Evolutionary conservation across 192 early-diverging fungal species (phyloP).

Genomic region (Gorgonomyces haynaldii): DNA sequence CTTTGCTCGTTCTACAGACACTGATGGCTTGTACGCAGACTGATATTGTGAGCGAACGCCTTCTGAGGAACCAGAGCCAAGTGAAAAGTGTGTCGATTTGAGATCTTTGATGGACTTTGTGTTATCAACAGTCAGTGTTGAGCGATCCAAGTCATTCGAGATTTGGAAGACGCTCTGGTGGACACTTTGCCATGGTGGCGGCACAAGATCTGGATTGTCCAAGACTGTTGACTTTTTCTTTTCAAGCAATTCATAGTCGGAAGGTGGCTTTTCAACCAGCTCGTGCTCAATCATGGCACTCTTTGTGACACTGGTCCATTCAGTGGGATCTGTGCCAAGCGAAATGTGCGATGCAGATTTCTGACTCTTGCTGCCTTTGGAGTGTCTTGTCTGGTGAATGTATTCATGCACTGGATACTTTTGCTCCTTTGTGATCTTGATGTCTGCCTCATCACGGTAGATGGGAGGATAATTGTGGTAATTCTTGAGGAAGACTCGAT

Average conservation of each 20-base stretch:
- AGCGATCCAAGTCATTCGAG: neutral
- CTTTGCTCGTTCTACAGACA: neutral
- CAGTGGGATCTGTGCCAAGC: neutral
- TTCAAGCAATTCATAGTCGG: constrained; percentile 6
- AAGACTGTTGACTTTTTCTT: constrained; percentile 5
- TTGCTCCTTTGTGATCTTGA: too few relatives aligned
- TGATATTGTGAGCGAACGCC: neutral
- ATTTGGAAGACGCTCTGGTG: constrained; percentile 1
- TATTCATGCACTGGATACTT: too few relatives aligned
- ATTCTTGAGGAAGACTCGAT: too few relatives aligned
- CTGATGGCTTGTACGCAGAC: neutral
- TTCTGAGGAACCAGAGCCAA: neutral
- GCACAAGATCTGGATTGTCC: constrained; percentile 7
- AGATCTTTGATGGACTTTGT: neutral
- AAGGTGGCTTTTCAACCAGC: neutral
- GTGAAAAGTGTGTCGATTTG: constrained; percentile 3
- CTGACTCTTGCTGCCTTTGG: neutral
- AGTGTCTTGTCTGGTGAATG: too few relatives aligned
- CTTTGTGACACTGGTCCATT: constrained; percentile 6
- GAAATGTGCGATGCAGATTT: constrained; percentile 3
- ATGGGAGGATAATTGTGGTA: too few relatives aligned
- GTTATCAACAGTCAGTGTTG: constrained; percentile 3
- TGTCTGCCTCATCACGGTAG: too few relatives aligned
- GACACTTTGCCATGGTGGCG: neutral
- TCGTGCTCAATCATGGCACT: neutral